These are phyloP conservation scores for Leishmania braziliensis DNA, from an alignment of 208 protist species.

Conservation along the genomic window DNA sequence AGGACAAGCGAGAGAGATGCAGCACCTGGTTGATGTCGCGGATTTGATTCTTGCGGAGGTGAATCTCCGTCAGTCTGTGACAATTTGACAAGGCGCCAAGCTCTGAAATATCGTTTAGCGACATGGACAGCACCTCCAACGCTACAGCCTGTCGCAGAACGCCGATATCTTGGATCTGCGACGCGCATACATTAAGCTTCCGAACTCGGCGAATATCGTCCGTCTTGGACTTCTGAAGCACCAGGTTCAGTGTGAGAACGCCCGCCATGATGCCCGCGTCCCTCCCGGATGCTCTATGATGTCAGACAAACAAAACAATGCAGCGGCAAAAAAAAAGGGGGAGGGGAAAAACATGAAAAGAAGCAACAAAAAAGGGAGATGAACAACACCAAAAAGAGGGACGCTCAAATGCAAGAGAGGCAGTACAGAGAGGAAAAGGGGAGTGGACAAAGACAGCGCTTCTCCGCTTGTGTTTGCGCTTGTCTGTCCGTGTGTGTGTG, in stretches of 20 bases:
- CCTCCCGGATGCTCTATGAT: background rate
- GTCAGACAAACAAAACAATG: background rate
- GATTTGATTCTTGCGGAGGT: slow-evolving; percentile 87
- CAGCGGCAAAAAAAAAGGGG: slow-evolving; percentile 13
- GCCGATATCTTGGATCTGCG: slow-evolving; percentile 84
- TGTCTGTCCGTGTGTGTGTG: background rate
- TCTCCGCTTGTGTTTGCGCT: too few species aligned
- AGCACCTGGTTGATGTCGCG: slow-evolving; percentile 88
- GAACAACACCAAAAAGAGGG: slow-evolving; percentile 13
- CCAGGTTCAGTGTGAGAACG: slow-evolving; percentile 80
- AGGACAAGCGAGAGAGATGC: slow-evolving; percentile 69
- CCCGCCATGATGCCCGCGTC: slow-evolving; percentile 59
- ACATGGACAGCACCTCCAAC: slow-evolving; percentile 87
- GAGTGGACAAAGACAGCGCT: background rate
- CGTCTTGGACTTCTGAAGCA: slow-evolving; percentile 83
- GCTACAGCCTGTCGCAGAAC: slow-evolving; percentile 64
- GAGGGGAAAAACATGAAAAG: slow-evolving; percentile 11
- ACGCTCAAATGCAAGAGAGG: background rate
- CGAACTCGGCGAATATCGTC: slow-evolving; percentile 77
- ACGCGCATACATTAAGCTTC: slow-evolving; percentile 90
- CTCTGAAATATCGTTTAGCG: slow-evolving; percentile 83
- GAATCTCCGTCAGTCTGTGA: slow-evolving; percentile 66
- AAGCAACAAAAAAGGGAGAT: slow-evolving; percentile 18
- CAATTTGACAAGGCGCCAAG: slow-evolving; percentile 78
- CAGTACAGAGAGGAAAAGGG: background rate